phyloP scores from a whole-genome alignment of 2,329 filamentous ascomycete genomes.

The Plenodomus biglobosus region DNA sequence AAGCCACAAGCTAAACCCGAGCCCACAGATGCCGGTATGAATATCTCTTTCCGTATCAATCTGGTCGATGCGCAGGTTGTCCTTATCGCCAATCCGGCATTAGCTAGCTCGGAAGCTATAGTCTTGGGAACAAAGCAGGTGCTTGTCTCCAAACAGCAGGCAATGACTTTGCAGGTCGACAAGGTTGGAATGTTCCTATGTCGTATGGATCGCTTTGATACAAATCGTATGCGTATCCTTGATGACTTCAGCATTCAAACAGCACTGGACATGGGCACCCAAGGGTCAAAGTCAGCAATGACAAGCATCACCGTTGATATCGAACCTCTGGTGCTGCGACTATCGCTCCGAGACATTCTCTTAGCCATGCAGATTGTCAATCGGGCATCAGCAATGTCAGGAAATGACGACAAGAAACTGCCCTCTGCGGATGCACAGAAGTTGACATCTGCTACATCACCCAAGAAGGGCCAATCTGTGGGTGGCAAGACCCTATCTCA shows the following conservation, averaged over 20 bases:
- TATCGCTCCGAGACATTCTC: slow-evolving; percentile 92
- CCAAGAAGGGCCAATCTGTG: slow-evolving; percentile 53
- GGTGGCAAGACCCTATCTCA: slow-evolving; percentile 50
- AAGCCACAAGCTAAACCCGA: slow-evolving; percentile 24
- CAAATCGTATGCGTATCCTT: slow-evolving; percentile 83
- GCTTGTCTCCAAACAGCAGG: slow-evolving; percentile 88
- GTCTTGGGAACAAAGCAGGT: slow-evolving; percentile 94
- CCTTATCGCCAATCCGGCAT: slow-evolving; percentile 90
- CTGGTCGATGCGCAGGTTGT: slow-evolving; percentile 96
- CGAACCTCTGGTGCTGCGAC: slow-evolving; percentile 84
- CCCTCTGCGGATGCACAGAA: slow-evolving; percentile 57
- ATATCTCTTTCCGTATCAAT: slow-evolving; percentile 84
- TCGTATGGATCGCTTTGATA: slow-evolving; percentile 97
- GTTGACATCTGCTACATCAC: slow-evolving; percentile 54
- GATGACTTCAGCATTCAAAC: slow-evolving; percentile 94
- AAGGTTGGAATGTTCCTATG: slow-evolving; percentile 98
- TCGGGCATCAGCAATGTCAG: slow-evolving; percentile 84
- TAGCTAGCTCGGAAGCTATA: slow-evolving; percentile 88
- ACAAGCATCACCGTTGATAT: slow-evolving; percentile 85
- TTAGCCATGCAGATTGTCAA: slow-evolving; percentile 90
- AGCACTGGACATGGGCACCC: slow-evolving; percentile 74
- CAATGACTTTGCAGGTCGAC: slow-evolving; percentile 87
- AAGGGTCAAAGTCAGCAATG: slow-evolving; percentile 60
- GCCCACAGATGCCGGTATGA: slow-evolving; percentile 58
- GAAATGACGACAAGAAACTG: slow-evolving; percentile 50